Conservation (phyloP, 805 yeast genomes). For the Myxozyma monticola region DNA sequence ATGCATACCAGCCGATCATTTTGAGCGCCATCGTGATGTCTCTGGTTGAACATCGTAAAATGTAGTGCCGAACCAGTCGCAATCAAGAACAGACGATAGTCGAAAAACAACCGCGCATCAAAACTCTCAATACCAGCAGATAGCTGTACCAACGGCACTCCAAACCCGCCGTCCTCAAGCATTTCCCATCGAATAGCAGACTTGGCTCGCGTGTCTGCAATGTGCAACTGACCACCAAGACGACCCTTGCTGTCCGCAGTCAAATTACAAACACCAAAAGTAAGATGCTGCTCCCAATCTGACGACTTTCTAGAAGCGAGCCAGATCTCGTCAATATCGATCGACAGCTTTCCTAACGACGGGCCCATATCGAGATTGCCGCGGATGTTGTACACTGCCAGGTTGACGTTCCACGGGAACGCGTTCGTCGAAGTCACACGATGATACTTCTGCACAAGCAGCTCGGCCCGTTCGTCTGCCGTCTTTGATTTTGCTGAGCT, state of each 20-base stretch:
- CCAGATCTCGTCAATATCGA: constrained; percentile 64
- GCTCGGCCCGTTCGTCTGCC: constrained; percentile 27
- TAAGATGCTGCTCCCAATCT: constrained; percentile 70
- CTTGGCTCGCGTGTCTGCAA: constrained; percentile 53
- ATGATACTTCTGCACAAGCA: constrained; percentile 45
- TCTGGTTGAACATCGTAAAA: constrained; percentile 67
- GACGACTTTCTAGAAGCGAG: constrained; percentile 63
- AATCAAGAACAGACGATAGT: constrained; percentile 80
- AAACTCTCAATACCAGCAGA: constrained; percentile 57
- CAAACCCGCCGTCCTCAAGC: constrained; percentile 41
- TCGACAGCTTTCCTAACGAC: constrained; percentile 66
- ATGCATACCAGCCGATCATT: constrained; percentile 52
- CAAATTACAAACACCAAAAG: constrained; percentile 57
- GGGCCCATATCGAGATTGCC: constrained; percentile 78
- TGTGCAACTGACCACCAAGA: constrained; percentile 64
- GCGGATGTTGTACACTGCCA: constrained; percentile 53
- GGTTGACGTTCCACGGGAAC: constrained; percentile 70
- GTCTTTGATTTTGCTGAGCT: constrained; percentile 1
- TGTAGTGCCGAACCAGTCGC: constrained; percentile 51
- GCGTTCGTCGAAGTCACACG: constrained; percentile 63
- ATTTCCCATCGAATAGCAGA: constrained; percentile 73
- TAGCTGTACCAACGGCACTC: constrained; percentile 67
- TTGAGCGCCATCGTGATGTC: constrained; percentile 41
- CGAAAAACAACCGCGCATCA: constrained; percentile 68
- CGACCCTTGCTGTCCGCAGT: constrained; percentile 68